phyloP scores from a whole-genome alignment of 2,329 filamentous ascomycete genomes.

The Zymoseptoria crescenta region DNA sequence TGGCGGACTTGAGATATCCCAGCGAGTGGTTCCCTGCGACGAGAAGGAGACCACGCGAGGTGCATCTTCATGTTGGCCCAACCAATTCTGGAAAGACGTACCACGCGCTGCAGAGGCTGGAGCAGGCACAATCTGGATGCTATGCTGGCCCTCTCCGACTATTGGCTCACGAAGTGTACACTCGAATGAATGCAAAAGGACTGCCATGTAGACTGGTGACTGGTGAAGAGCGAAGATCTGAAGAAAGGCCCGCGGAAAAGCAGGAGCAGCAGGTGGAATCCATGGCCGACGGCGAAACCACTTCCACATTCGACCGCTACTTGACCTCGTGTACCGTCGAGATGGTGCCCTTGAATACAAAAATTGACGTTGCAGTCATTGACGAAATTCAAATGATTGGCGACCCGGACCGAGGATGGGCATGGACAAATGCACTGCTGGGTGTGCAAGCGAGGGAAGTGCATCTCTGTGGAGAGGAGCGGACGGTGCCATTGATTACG shows the following conservation, averaged over 20 bases:
- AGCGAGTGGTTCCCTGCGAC: constrained; percentile 89
- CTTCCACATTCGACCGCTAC: constrained; percentile 40
- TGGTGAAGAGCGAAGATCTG: constrained; percentile 72
- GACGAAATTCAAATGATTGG: constrained; percentile 99
- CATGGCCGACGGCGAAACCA: constrained; percentile 28
- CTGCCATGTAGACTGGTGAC: constrained; percentile 73
- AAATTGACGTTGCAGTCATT: constrained; percentile 83
- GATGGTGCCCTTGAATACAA: constrained; percentile 60
- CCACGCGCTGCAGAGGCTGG: constrained; percentile 76
- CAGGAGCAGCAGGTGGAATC: background rate
- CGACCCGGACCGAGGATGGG: constrained; percentile 72
- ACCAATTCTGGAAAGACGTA: constrained; percentile 99
- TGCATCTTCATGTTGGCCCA: constrained; percentile 90
- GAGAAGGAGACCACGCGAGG: constrained; percentile 66
- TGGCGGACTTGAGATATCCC: constrained; percentile 82
- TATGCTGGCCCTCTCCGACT: constrained; percentile 87
- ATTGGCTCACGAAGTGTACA: constrained; percentile 89
- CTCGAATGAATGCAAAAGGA: constrained; percentile 72
- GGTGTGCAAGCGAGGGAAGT: constrained; percentile 82
- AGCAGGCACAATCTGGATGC: constrained; percentile 66
- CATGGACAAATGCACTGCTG: constrained; percentile 86
- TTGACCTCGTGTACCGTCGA: constrained; percentile 90
- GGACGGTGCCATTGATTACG: constrained; percentile 70
- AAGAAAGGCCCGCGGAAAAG: constrained; percentile 25
- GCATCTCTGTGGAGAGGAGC: constrained; percentile 85